Evolutionary conservation across 2,329 filamentous ascomycete species (phyloP).

Genomic region (Cordyceps sp.): DNA sequence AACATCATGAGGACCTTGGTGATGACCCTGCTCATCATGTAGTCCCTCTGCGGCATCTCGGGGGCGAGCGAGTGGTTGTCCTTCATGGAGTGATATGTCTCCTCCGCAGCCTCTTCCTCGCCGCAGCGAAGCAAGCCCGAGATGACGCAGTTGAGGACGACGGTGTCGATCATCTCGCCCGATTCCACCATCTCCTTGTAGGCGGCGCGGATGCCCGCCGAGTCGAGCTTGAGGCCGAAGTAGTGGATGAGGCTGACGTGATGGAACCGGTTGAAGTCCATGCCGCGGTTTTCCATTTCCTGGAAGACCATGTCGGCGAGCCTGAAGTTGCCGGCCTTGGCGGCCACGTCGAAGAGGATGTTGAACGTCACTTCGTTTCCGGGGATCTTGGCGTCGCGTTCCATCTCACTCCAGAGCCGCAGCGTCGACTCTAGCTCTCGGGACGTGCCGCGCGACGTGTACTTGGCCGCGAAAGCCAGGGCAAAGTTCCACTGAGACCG

Average conservation of each 20-base stretch:
- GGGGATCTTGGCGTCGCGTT: slow-evolving; percentile 46
- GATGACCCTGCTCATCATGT: slow-evolving; percentile 30
- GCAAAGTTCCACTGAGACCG: slow-evolving; percentile 68
- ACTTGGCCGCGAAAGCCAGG: slow-evolving; percentile 61
- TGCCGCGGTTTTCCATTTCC: slow-evolving; percentile 58
- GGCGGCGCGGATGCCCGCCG: slow-evolving; percentile 54
- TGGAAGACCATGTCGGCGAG: slow-evolving; percentile 72
- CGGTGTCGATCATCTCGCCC: slow-evolving; percentile 76
- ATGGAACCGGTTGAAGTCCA: slow-evolving; percentile 62
- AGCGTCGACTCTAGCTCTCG: slow-evolving; percentile 46
- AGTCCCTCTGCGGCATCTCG: slow-evolving; percentile 25
- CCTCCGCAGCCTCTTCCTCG: slow-evolving; percentile 60
- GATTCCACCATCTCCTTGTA: slow-evolving; percentile 73
- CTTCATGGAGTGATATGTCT: slow-evolving; percentile 78
- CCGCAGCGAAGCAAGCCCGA: slow-evolving; percentile 58
- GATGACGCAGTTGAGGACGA: slow-evolving; percentile 76
- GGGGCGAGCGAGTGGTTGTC: slow-evolving; percentile 26
- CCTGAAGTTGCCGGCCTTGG: slow-evolving; percentile 68
- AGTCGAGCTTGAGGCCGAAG: slow-evolving; percentile 59
- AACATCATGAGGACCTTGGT: slow-evolving; percentile 42
- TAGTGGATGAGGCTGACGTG: slow-evolving; percentile 72
- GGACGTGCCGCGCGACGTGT: slow-evolving; percentile 42
- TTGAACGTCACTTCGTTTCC: slow-evolving; percentile 78
- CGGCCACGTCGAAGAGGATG: slow-evolving; percentile 75
- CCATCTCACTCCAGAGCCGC: slow-evolving; percentile 80